Conservation (phyloP, 306 rosid species). For the Cicer chorassanicum region DNA sequence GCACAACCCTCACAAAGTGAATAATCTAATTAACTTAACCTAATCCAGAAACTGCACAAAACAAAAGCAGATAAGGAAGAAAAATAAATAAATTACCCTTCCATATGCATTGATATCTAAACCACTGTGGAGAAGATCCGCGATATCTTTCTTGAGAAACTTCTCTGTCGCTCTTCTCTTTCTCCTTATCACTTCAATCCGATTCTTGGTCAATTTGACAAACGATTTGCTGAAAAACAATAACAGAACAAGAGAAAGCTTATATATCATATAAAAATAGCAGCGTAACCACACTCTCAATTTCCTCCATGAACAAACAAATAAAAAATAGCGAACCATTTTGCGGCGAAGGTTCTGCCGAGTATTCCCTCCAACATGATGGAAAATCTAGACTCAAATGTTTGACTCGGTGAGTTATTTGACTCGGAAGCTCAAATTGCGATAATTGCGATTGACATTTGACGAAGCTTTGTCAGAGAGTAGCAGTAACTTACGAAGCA, state of each 20-base stretch:
- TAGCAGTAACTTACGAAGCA: conserved; percentile 13
- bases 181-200: conserved; percentile 86
- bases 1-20: conserved; percentile 10
- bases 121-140: conserved; percentile 79
- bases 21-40: not conserved
- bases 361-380: conserved; percentile 86
- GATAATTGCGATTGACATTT: conserved; percentile 38
- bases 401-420: conserved; percentile 37
- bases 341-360: conserved; percentile 73
- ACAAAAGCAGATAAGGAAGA: not conserved
- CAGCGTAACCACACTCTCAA: conserved; percentile 26
- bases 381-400: conserved; percentile 29
- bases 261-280: not conserved
- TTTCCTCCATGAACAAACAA: not conserved
- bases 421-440: conserved; percentile 50
- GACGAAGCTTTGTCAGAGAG: not conserved
- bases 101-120: conserved; percentile 84
- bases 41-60: conserved; percentile 23
- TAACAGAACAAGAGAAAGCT: not conserved
- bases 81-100: conserved; percentile 56
- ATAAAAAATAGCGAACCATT: conserved; percentile 59
- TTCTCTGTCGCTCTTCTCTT: conserved; percentile 94
- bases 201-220: conserved; percentile 75
- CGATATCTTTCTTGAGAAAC: conserved; percentile 85
- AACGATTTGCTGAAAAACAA: conserved; percentile 66